phyloP scores from a whole-genome alignment of 1,284 basidiomycete genomes.

The Heterobasidion parviporum region DNA sequence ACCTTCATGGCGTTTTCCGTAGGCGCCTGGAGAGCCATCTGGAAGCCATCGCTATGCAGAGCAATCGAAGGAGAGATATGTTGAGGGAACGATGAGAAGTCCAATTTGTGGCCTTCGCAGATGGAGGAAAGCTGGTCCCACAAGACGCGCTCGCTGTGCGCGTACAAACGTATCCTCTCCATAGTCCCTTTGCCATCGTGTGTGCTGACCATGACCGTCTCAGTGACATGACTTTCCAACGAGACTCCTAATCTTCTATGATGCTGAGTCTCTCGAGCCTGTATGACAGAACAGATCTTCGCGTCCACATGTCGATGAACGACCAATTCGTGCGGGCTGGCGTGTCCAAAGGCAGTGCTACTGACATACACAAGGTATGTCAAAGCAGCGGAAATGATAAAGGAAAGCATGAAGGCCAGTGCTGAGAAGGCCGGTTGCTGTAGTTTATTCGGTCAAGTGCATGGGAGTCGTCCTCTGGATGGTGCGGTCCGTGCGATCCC shows the following conservation, averaged over 20 bases:
- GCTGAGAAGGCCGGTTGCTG: too few relatives aligned
- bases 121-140: neutral
- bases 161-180: conserved; percentile 2
- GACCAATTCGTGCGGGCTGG: conserved; percentile 2
- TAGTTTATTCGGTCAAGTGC: too few relatives aligned
- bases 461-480: too few relatives aligned
- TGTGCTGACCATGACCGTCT: neutral
- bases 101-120: neutral
- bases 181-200: conserved; percentile 3
- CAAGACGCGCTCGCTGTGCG: neutral
- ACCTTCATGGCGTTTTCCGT: neutral
- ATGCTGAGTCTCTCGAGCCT: neutral
- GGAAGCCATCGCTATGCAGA: neutral
- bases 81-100: neutral
- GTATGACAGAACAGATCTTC: neutral
- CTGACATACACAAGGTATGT: neutral
- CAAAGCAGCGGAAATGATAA: too few relatives aligned
- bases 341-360: neutral
- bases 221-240: neutral
- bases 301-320: conserved; percentile 1
- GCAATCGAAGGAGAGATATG: neutral
- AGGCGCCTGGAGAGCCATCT: neutral
- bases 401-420: too few relatives aligned
- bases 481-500: too few relatives aligned
- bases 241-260: neutral